phyloP scores from a whole-genome alignment of 2,329 filamentous ascomycete genomes.

The Thielaviopsis musarum region DNA sequence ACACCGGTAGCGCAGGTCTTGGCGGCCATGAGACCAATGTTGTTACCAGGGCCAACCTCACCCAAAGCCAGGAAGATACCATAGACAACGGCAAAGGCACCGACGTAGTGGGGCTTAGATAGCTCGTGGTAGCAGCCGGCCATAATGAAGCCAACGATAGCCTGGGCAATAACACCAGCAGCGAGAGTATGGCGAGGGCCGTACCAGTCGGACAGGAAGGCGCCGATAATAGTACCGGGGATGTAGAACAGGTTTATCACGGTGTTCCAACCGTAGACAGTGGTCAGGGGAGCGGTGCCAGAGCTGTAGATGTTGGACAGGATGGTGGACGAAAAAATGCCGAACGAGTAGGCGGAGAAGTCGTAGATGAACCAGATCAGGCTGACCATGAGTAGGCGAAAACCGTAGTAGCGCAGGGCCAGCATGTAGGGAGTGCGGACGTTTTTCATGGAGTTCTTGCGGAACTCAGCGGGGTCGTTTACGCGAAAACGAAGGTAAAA shows the following conservation, averaged over 20 bases:
- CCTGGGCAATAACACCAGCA: slow-evolving; percentile 54
- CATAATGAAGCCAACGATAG: slow-evolving; percentile 76
- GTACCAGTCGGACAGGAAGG: slow-evolving; percentile 59
- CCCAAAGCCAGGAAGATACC: slow-evolving; percentile 24
- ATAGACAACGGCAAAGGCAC: slow-evolving; percentile 22
- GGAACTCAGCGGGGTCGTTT: slow-evolving; percentile 64
- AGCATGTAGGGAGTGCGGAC: slow-evolving; percentile 37
- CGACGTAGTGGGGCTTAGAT: slow-evolving; percentile 32
- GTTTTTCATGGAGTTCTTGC: slow-evolving; percentile 50
- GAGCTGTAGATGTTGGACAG: slow-evolving; percentile 44
- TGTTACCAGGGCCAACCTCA: slow-evolving; percentile 67
- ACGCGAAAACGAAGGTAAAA: slow-evolving; percentile 50
- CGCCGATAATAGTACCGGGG: slow-evolving; percentile 63
- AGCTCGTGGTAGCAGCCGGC: slow-evolving; percentile 58
- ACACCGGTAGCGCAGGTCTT: slow-evolving; percentile 82
- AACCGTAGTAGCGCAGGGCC: slow-evolving; percentile 52
- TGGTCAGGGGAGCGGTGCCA: slow-evolving; percentile 40
- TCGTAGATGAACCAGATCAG: slow-evolving; percentile 78
- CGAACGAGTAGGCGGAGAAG: slow-evolving; percentile 71
- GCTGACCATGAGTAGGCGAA: slow-evolving; percentile 50
- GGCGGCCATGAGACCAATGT: slow-evolving; percentile 72
- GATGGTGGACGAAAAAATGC: slow-evolving; percentile 69
- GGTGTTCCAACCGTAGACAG: slow-evolving; percentile 74
- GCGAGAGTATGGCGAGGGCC: slow-evolving; percentile 62
- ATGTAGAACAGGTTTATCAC: slow-evolving; percentile 82